Evolutionary conservation across 164 flowering plant genomes (phyloP).

Genomic region (Vitis cinerea): DNA sequence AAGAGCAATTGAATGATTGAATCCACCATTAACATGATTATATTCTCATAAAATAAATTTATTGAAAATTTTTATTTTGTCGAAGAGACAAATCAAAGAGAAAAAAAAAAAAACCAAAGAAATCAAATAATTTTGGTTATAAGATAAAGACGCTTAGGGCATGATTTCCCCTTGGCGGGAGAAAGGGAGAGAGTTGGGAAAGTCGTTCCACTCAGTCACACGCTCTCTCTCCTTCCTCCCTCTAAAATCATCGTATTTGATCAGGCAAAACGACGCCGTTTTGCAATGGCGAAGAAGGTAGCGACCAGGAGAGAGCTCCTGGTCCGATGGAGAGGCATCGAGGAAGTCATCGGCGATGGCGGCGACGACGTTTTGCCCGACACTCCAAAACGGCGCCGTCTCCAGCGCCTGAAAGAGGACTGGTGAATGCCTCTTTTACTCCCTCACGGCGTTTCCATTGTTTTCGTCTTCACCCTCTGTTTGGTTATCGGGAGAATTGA

Average conservation of each 20-base stretch:
- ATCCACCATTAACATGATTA: too few relatives aligned
- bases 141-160: too few relatives aligned
- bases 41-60: too few relatives aligned
- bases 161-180: too few relatives aligned
- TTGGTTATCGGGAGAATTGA: too few relatives aligned
- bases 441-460: not conserved
- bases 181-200: too few relatives aligned
- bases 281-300: constrained; percentile 25
- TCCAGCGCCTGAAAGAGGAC: constrained; percentile 54
- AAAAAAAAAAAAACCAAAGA: too few relatives aligned
- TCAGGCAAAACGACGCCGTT: not conserved
- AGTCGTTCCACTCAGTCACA: too few relatives aligned
- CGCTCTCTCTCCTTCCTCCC: not conserved
- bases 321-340: constrained; percentile 72
- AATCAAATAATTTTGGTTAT: too few relatives aligned
- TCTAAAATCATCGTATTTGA: not conserved
- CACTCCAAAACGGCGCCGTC: constrained; percentile 34
- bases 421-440: constrained; percentile 37
- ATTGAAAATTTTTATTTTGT: too few relatives aligned
- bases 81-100: too few relatives aligned
- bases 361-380: constrained; percentile 9
- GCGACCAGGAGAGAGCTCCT: constrained; percentile 44
- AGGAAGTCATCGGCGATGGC: constrained; percentile 48
- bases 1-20: too few relatives aligned
- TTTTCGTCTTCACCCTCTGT: not conserved